These are phyloP conservation scores for Adansonia madagascariensis DNA, from an alignment of 441 rosid genomes.

Conservation along the genomic window DNA sequence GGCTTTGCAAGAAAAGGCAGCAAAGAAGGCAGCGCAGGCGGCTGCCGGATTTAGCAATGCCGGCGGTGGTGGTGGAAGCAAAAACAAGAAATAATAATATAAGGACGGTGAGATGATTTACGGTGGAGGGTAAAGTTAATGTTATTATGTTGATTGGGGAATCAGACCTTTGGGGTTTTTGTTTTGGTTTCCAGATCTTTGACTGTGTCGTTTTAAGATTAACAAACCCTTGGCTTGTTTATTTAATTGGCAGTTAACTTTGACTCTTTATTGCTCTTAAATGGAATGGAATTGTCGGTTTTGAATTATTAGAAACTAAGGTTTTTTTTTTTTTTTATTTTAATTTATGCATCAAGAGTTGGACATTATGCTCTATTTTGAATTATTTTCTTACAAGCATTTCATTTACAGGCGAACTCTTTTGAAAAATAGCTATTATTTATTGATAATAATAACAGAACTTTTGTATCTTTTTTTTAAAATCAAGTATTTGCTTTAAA, in stretches of 20 bases:
- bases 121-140: neutral
- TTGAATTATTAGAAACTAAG: neutral
- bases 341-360: neutral
- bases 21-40: slow-evolving; percentile 60
- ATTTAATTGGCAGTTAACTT: neutral
- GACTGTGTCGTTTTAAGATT: neutral
- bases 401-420: neutral
- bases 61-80: slow-evolving; percentile 42
- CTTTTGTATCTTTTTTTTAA: too few species aligned
- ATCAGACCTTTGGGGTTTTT: neutral
- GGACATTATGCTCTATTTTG: neutral
- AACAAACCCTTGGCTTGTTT: neutral
- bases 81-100: slow-evolving; percentile 37
- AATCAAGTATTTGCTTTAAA: too few species aligned
- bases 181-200: neutral
- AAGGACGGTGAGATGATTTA: neutral
- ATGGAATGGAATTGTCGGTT: neutral
- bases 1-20: slow-evolving; percentile 68
- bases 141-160: neutral
- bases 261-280: neutral
- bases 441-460: neutral
- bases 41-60: slow-evolving; percentile 44
- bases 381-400: neutral
- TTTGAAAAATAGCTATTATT: too few species aligned
- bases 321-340: too few species aligned